Evolutionary conservation across 768 basidiomycete species (phyloP), one percentile per base, ranked within the genome.

Genomic region (Sutorius australiensis): DNA sequence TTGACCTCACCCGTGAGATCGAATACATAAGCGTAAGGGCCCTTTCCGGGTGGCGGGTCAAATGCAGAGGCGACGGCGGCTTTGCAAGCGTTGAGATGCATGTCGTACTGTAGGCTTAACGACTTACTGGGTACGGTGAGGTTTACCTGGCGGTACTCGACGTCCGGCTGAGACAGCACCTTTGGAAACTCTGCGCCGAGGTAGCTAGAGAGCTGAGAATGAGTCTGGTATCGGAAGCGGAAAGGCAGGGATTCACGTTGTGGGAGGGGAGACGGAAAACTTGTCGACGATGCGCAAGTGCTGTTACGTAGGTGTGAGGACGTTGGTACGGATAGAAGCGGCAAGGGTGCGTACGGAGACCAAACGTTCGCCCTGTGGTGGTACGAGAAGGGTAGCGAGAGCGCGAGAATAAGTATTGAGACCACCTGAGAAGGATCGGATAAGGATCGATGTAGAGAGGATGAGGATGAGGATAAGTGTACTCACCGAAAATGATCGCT

Each of bases 71-170:
- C 72, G 47, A 94, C 83, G 19, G 80, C 81, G 34, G 81, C 90
- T 92, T 92, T 36, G 55, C 48, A 52, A 17, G 47, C 38, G 13
- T 8, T 59, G 32, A 69, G 59, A 50, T 31, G 45, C 48, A 43
- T n/a, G 50, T 50, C 41, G 52, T 45, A 9, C 41, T 10, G 42
- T 19, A 42, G 45, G 19, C 21, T 0, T 5, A 45, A 46, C 13
- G 31, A 72, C 85, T 53, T 64, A 90, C 90, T 65, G 30, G 84
- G 70, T 46, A 89, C 78, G 30, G 87, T 90, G 51, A 94, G 71
- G 66, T 94, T 94, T 28, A 80, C 84, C 66, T 94, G 92, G 44
- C 78, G 80, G 63, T 94, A 94, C 68, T 92, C 86, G 17, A 92
- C 85, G 51, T 80, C 71, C 9, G 84, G 77, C 50, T 83, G 83